These are phyloP conservation scores for Pestalotiopsis sp. DNA, from an alignment of 2,329 filamentous ascomycete species.

Conservation along the genomic window DNA sequence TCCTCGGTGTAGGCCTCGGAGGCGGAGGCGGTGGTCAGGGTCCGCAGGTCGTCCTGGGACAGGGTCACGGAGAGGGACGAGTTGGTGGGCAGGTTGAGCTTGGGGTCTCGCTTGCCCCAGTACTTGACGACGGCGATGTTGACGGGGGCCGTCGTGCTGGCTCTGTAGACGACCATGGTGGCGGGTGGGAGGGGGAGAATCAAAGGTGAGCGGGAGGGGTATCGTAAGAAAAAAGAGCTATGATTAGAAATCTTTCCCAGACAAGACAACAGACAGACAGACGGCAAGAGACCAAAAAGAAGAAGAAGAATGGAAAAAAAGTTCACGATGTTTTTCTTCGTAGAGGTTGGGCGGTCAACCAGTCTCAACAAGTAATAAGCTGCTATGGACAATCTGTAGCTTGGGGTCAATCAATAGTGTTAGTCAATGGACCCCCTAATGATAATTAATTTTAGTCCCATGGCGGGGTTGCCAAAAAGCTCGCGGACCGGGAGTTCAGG, in stretches of 20 bases:
- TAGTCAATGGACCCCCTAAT: not conserved
- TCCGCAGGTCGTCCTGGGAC: conserved; percentile 90
- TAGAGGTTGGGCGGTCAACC: not conserved
- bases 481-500: not conserved
- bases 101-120: conserved; percentile 96
- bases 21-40: conserved; percentile 93
- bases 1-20: conserved; percentile 71
- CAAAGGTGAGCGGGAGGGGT: not conserved
- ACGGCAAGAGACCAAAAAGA: not conserved
- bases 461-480: not conserved
- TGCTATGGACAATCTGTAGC: not conserved
- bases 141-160: conserved; percentile 94
- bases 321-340: not conserved
- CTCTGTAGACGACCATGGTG: conserved; percentile 72
- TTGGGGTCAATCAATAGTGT: not conserved
- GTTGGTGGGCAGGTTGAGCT: conserved; percentile 96
- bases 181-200: not conserved
- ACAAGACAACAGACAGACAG: not conserved
- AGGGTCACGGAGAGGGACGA: conserved; percentile 96
- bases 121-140: conserved; percentile 99
- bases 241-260: not conserved
- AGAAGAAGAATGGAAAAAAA: not conserved
- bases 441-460: not conserved
- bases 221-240: not conserved
- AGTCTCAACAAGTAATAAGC: not conserved